A percentile compares a stretch with the other conserved stretches of the same genome.
These are phyloP conservation scores for Tagetes erecta DNA, from an alignment of 129 eudicot genomes.

Conservation along the genomic window DNA sequence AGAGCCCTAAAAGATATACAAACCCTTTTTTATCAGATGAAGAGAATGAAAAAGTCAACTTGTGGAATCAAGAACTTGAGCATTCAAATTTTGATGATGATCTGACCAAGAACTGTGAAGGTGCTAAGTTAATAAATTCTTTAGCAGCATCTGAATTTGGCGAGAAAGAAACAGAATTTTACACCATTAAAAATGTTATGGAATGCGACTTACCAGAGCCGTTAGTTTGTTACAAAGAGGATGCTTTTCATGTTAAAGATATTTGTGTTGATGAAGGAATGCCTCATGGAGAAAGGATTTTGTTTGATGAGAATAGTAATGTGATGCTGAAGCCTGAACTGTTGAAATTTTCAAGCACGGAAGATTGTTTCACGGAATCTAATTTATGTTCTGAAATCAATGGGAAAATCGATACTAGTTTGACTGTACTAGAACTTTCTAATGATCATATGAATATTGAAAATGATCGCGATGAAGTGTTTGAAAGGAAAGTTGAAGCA, in stretches of 20 bases:
- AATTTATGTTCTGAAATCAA: conserved; percentile 29
- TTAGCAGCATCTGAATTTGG: conserved; percentile 26
- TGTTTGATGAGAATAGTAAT: conserved; percentile 36
- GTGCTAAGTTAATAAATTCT: conserved; percentile 28
- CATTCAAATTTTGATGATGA: conserved; percentile 32
- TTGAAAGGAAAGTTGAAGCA: conserved; percentile 21
- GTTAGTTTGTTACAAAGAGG: conserved; percentile 63
- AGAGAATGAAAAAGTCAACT: conserved; percentile 34
- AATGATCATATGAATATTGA: conserved; percentile 15
- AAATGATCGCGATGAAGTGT: conserved; percentile 17
- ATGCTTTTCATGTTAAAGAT: conserved; percentile 54
- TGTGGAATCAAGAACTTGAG: conserved; percentile 40
- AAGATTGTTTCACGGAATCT: conserved; percentile 26
- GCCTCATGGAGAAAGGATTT: conserved; percentile 42
- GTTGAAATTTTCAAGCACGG: conserved; percentile 32
- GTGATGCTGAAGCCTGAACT: conserved; percentile 31
- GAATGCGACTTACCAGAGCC: conserved; percentile 69
- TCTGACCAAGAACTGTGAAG: conserved; percentile 23
- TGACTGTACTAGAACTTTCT: conserved; percentile 13
- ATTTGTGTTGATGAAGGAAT: conserved; percentile 78
- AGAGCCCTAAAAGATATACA: conserved; percentile 33
- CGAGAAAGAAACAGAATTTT: conserved; percentile 37
- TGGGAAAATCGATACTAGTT: conserved; percentile 25
- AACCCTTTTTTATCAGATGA: conserved; percentile 42
- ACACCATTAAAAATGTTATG: conserved; percentile 51